Percentiles rank a stretch among this genome's conserved stretches.
Conservation (phyloP, 345 rosid genomes). For the Salix dunnii region DNA sequence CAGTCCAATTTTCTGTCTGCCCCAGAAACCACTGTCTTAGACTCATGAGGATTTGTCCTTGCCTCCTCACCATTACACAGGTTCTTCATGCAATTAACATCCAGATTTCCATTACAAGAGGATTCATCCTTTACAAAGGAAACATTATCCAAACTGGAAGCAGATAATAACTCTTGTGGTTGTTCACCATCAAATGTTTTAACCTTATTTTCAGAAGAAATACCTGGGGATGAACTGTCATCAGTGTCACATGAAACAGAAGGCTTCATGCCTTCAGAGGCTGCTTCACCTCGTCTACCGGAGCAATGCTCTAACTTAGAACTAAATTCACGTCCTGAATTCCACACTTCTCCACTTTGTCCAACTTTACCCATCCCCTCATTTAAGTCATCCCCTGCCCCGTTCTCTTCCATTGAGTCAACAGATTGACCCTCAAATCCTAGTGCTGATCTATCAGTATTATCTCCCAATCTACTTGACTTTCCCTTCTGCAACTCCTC, state of each 20-base stretch:
- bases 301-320: slow-evolving; percentile 38
- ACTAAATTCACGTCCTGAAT: slow-evolving; percentile 34
- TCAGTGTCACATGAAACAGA: slow-evolving; percentile 34
- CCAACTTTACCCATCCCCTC: slow-evolving; percentile 27
- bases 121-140: slow-evolving; percentile 34
- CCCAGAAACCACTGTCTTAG: slow-evolving; percentile 32
- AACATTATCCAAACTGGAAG: slow-evolving; percentile 27
- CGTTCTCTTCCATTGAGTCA: slow-evolving; percentile 46
- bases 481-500: slow-evolving; percentile 57
- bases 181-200: slow-evolving; percentile 38
- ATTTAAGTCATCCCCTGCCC: slow-evolving; percentile 36
- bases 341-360: slow-evolving; percentile 31
- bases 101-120: slow-evolving; percentile 34
- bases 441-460: slow-evolving; percentile 33
- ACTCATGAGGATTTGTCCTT: slow-evolving; percentile 39
- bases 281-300: slow-evolving; percentile 33
- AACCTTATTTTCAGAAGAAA: slow-evolving; percentile 40
- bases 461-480: slow-evolving; percentile 38
- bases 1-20: slow-evolving; percentile 32
- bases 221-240: slow-evolving; percentile 31
- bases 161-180: slow-evolving; percentile 27
- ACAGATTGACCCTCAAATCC: slow-evolving; percentile 39
- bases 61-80: slow-evolving; percentile 31
- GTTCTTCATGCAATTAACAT: slow-evolving; percentile 27
- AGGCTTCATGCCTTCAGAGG: slow-evolving; percentile 47